Percentiles rank a stretch among this genome's conserved stretches.
phyloP scores from a whole-genome alignment of 352 stramenopile species.

The Phytophthora lateralis region DNA sequence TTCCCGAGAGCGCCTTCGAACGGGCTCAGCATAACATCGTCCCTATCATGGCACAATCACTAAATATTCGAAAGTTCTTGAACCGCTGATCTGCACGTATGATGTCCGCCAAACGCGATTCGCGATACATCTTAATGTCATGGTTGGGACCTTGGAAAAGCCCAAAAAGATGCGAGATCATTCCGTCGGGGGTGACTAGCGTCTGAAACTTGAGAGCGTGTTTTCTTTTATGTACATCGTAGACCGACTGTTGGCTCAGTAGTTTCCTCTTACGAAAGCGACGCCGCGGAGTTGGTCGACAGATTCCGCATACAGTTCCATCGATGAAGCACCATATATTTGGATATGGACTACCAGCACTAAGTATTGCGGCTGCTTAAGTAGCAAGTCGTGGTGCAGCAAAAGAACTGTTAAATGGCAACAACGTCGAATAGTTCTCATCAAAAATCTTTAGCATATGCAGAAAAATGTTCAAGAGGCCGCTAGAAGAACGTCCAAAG shows the following conservation, averaged over 20 bases:
- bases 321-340: background rate
- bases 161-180: background rate
- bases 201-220: no score
- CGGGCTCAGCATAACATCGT: background rate
- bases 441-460: background rate
- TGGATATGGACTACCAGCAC: background rate
- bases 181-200: background rate
- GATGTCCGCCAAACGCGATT: background rate
- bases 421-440: background rate
- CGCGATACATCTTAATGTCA: background rate
- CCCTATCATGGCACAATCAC: background rate
- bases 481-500: background rate
- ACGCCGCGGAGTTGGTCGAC: background rate
- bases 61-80: background rate
- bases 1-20: slow-evolving; percentile 1
- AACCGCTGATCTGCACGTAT: background rate
- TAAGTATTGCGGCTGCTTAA: background rate
- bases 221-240: no score
- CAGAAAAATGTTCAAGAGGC: background rate
- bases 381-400: background rate
- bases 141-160: background rate
- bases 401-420: background rate
- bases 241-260: background rate
- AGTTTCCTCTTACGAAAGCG: background rate
- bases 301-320: background rate